Base-by-base conservation (phyloP, 225 moss, liverwort and hornwort genomes). In the Rhytidiadelphus loreus region DNA sequence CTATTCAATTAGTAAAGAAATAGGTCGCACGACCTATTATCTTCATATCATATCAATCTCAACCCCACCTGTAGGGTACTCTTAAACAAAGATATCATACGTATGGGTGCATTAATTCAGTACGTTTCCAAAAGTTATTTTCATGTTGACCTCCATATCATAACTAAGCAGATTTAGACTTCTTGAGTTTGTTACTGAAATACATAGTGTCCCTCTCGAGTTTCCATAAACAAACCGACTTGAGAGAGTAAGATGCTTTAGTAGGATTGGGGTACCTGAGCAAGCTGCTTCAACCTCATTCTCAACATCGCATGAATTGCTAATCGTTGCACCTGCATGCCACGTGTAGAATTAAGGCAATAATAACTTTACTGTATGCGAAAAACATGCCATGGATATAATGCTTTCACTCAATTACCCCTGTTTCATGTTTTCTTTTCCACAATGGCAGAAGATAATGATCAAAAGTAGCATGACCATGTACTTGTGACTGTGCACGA, bases 221-320 rank as follows among this genome's bases (percentile, higher is more conserved):
- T 77, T 82, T 76, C 46, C 57, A 43, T 52, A 46, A 70, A 69
- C 58, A 50, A 57, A 62, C 60, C 53, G 79, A 83, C 63, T 61
- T 75, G 8, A 77, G 61, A 88, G 43, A 85, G 77, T 66, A 89
- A 39, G 62, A 82, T 29, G 33, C 56, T 55, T 39, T 35, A 72
- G 72, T 28, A 89, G 53, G 39, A 43, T 44, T 59, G 56, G n/a
- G 26, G 28, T 95, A 95, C 97, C 96, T 98, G 97, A 88, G 94
- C 91, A 91, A 98, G 96, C 88, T 97, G 98, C 90, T 95, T 96
- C 85, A 96, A 95, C 89, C 96, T 94, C 88, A 94, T 95, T 83
- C 94, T 94, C 85, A 98, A 88, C 88, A 97, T 91, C 50, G 97
- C 96, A 93, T 98, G 97, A 61, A 98, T 94, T 73, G 98, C 98